phyloP scores from a whole-genome alignment of 2,329 filamentous ascomycete genomes.

The Chaetomiaceae sp. region DNA sequence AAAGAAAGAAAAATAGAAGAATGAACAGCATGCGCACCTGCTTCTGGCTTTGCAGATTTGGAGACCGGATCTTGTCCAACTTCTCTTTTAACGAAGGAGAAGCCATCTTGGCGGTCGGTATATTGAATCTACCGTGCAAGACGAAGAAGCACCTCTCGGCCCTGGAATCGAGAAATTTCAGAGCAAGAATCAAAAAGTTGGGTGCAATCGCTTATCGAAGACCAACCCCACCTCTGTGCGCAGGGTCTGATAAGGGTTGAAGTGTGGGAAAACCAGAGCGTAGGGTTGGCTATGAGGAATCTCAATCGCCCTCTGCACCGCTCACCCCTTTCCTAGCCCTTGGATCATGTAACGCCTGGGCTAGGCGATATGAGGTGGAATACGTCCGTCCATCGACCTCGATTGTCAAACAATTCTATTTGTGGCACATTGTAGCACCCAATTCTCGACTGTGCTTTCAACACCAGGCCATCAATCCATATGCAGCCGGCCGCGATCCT shows the following conservation, averaged over 20 bases:
- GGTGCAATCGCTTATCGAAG: conserved; percentile 22
- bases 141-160: conserved; percentile 15
- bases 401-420: too few relatives aligned
- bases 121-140: conserved; percentile 22
- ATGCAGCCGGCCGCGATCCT: conserved; percentile 8
- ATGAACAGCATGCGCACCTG: conserved; percentile 54
- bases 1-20: conserved; percentile 21
- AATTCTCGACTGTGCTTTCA: not conserved
- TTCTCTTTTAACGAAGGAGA: conserved; percentile 69
- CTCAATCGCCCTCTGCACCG: too few relatives aligned
- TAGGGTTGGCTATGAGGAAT: conserved; percentile 23
- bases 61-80: conserved; percentile 94
- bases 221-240: conserved; percentile 17
- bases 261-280: not conserved
- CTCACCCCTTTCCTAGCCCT: too few relatives aligned
- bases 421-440: too few relatives aligned
- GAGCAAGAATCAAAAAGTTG: conserved; percentile 26
- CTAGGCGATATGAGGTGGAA: too few relatives aligned
- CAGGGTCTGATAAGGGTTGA: conserved; percentile 23
- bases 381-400: too few relatives aligned
- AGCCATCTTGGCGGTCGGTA: conserved; percentile 39
- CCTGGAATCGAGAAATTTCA: conserved; percentile 25
- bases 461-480: not conserved
- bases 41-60: conserved; percentile 91
- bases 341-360: too few relatives aligned